These are phyloP conservation scores for Hypholoma sublateritium DNA, from an alignment of 768 basidiomycete genomes.

Conservation along the genomic window DNA sequence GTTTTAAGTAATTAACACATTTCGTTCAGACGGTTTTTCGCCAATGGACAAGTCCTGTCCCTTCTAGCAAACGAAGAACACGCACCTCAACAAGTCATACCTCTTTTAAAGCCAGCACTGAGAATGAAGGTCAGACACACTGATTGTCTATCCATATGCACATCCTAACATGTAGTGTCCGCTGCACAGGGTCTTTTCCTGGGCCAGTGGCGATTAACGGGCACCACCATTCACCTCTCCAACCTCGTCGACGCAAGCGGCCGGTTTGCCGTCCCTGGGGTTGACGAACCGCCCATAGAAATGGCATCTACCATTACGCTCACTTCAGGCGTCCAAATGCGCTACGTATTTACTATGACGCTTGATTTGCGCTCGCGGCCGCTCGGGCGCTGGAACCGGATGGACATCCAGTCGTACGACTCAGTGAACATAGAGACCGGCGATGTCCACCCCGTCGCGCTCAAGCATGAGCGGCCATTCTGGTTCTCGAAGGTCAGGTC, in stretches of 20 bases:
- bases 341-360: slow-evolving; percentile 75
- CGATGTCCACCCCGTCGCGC: slow-evolving; percentile 62
- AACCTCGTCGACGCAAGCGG: slow-evolving; percentile 64
- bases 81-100: slow-evolving; percentile 70
- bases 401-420: slow-evolving; percentile 73
- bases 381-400: slow-evolving; percentile 81
- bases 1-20: background rate
- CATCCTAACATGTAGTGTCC: background rate
- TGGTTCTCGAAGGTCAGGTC: slow-evolving; percentile 92
- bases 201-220: slow-evolving; percentile 72
- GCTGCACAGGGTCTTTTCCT: slow-evolving; percentile 61
- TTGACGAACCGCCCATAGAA: slow-evolving; percentile 9
- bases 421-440: slow-evolving; percentile 77
- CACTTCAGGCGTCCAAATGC: slow-evolving; percentile 23
- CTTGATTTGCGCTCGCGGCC: slow-evolving; percentile 73
- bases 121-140: slow-evolving; percentile 63
- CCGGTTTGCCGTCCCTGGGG: slow-evolving; percentile 28
- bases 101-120: slow-evolving; percentile 70
- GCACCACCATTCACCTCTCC: slow-evolving; percentile 56
- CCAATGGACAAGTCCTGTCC: slow-evolving; percentile 84
- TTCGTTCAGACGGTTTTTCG: slow-evolving; percentile 72
- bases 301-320: slow-evolving; percentile 4
- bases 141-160: background rate
- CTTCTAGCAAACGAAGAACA: slow-evolving; percentile 81
- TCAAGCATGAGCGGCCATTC: slow-evolving; percentile 88